A percentile compares a stretch with the other conserved stretches of the same genome.
Evolutionary conservation across 306 rosid genomes (phyloP).

Genomic region (Vigna nakashimae): DNA sequence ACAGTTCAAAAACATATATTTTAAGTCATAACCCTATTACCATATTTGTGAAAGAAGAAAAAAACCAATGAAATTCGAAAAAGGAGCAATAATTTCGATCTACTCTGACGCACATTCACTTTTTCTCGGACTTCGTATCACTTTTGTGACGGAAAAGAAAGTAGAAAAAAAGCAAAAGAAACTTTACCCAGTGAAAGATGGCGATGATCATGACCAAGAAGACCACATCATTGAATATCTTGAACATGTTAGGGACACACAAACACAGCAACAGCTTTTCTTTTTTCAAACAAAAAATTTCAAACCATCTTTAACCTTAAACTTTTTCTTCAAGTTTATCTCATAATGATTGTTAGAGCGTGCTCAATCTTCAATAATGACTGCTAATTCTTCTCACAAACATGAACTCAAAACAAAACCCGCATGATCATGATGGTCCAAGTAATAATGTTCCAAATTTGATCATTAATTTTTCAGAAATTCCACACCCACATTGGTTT

Average conservation of each 20-base stretch:
- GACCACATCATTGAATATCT: conserved; percentile 47
- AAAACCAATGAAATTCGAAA: too few species aligned
- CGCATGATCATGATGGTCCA: conserved; percentile 10
- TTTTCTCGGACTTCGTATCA: conserved; percentile 1
- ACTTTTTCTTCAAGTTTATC: conserved; percentile 19
- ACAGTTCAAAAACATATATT: too few species aligned
- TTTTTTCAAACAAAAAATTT: background rate
- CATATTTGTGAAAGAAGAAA: too few species aligned
- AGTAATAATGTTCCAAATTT: background rate
- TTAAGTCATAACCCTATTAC: too few species aligned
- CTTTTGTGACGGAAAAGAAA: background rate
- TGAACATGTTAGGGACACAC: background rate
- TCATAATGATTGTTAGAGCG: background rate
- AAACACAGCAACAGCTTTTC: background rate
- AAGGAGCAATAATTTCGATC: background rate
- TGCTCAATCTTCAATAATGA: background rate
- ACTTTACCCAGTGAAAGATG: conserved; percentile 36
- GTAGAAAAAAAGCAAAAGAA: conserved; percentile 45
- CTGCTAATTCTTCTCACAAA: background rate
- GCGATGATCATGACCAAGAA: conserved; percentile 34
- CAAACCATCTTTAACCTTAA: conserved; percentile 44
- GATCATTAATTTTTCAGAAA: too few species aligned
- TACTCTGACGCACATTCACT: background rate
- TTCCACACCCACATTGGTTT: too few species aligned
- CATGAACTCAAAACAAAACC: background rate